Evolutionary conservation across 805 yeast species (phyloP), one percentile per base, ranked within the genome.

Genomic region (Gaillardinia entomophila): DNA sequence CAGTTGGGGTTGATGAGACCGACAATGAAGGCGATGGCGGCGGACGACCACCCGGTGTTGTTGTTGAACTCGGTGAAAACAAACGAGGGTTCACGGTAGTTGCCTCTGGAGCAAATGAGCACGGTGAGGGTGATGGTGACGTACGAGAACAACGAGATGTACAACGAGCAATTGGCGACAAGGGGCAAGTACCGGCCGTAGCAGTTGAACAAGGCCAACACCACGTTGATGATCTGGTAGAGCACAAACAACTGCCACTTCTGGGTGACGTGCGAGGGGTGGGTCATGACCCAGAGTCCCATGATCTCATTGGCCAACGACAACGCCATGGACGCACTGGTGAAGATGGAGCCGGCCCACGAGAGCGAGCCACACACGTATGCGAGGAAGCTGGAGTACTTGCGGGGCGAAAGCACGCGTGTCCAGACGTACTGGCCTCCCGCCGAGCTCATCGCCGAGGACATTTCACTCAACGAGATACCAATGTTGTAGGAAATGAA

Each of bases 401-500:
- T 60, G 30, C 53, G 46, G 2, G 69, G 69, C 12, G 68, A 60
- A 34, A 64, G 49, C 4, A 53, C 62, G 25, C 64, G 45, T 5
- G 68, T 55, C 69, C 69, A 64, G 31, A 57, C 62, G 39, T 64
- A 62, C 46, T 62, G 71, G 35, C 68, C 69, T 2, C 69, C 69
- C 16, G 68, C 67, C 11, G 60, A 53, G 3, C 67, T 67, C 32
- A 58, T 60, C 14, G 68, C 66, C 24, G 58, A 49, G 7, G 67
- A 54, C 38, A 64, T 49, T 39, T 63, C 71, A 3, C 64, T 55
- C 26, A 64, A 53, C 5, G 68, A 53, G 34, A 56, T 52, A 13
- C 65, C 69, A 34, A 64, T 52, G 42, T 60, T 51, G 37, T 54
- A 50, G 14, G 67, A 60, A 28, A 64, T 49, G 36, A 41, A 44